Base-by-base conservation (phyloP, 306 rosid species). In the Phaseolus lunatus region DNA sequence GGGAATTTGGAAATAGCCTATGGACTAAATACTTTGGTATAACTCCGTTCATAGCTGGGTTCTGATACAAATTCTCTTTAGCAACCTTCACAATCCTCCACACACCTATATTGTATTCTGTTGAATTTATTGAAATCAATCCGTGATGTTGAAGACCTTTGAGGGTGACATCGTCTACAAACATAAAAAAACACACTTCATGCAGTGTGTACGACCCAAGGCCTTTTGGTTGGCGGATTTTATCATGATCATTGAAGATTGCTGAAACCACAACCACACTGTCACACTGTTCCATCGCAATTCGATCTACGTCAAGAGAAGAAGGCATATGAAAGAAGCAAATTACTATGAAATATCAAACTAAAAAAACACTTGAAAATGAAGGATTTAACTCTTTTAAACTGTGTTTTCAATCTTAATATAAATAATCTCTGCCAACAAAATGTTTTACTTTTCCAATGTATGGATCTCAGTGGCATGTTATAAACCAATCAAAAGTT, bases 231-330 rank as follows among this genome's bases (percentile, higher is more conserved):
- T 95, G 99, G 31, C 97, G 85, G 20, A 95, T 87, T 82, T 95
- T 95, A 72, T 95, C 99, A 47, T 92, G 99, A 58, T 95, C 97
- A 71, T 95, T 88, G 84, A 95, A 95, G 54, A 92, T 88, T 52
- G 99, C 99, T 1, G 97, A 95, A 54, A 95, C 99, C n/a, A 92
- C 97, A 1, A 90, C 97, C 6, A 92, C 88, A 9, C 86, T 92
- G 12, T 81, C 84, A 67, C 99, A 92, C 26, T 77, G 84, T 50
- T 90, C 97, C 94, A 92, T 90, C 1, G 85, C 91, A 37, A 73
- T 78, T 86, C 80, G 65, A 78, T 95, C 99, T 95, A 76, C 71
- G 79, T 69, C 63, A 64, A 61, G 69, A 47, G 13, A 54, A 6
- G 75, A 31, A 67, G 5, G 3, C n/a, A 59, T 15, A 56, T 15